A percentile compares a stretch with the other conserved stretches of the same genome.
Evolutionary conservation across 768 basidiomycete species (phyloP).

Genomic region (Suillus alpinus): DNA sequence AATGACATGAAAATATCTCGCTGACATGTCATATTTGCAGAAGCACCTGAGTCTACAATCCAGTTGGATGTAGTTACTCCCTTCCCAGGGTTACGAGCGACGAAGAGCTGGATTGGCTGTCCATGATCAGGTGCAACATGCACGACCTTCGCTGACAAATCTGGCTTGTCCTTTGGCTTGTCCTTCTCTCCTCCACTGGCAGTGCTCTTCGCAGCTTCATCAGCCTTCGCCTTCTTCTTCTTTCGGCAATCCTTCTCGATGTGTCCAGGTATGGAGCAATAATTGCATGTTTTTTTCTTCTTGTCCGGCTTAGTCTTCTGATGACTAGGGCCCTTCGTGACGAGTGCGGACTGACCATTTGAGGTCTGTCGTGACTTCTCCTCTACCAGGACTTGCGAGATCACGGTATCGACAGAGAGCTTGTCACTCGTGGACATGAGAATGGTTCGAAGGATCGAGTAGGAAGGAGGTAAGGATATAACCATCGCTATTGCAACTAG

Average conservation of each 20-base stretch:
- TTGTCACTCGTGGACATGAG: constrained; percentile 12
- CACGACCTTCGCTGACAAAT: too few relatives aligned
- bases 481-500: constrained; percentile 20
- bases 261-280: not conserved
- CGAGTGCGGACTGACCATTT: not conserved
- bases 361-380: not conserved
- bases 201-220: not conserved
- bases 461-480: constrained; percentile 18
- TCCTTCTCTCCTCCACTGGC: not conserved
- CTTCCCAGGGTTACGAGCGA: too few relatives aligned
- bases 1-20: constrained; percentile 1
- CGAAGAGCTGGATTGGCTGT: not conserved
- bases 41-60: constrained; percentile 6
- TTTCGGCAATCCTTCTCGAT: not conserved
- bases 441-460: constrained; percentile 18
- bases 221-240: not conserved
- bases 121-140: not conserved
- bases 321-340: not conserved
- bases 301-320: not conserved
- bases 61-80: not conserved
- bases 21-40: constrained; percentile 4
- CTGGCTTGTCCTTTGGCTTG: too few relatives aligned
- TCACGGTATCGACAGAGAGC: not conserved
- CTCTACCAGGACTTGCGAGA: not conserved
- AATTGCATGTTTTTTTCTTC: not conserved